Base-by-base conservation (phyloP, 2,329 filamentous ascomycete species). In the Cercospora nicotianae region DNA sequence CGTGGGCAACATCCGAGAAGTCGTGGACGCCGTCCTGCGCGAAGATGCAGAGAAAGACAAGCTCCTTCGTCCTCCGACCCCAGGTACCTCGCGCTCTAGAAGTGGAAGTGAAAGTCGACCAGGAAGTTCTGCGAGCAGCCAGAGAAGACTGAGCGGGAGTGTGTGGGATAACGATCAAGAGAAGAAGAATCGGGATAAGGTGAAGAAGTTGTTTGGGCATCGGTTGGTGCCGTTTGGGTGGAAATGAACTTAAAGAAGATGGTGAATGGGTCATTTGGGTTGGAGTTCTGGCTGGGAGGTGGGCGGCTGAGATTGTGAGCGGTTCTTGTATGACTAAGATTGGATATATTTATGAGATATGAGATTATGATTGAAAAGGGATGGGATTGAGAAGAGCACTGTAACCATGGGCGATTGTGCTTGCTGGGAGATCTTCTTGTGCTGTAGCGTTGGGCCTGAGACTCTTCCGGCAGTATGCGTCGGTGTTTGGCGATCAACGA, bases 191-290 rank as follows among this genome's bases (percentile, higher is more conserved):
- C 62, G 69, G 23, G 65, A 63, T 20, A 36, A 31, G 45, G 60
- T 71, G 42, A 31, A 65, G 60, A 69, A 58, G 67, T 58, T 71
- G 7, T 63, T 69, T 53, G 69, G 67, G 26, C 69, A 71, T 67
- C 67, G 61, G 48, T 66, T 65, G 67, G 67, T 65, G 64, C 69
- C 69, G 10, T 58, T 30, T 6, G 28, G 28, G 16, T 59, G 28
- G 31, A 59, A 59, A 13, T 59, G 33, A 36, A 16, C 33, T 36
- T 36, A 16, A 36, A 36, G 6, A 7, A 10, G 28, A 59, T 33
- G 28, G 12, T 5, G 60, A 30, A 63, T 28, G 10, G 45, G 18
- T 5, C 7, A 3, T 55, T 28, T n/a, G 31, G 45, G 16, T 31
- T 9, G 18, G 39, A 18, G 42, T n/a, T 60, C 0, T 18, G 36